Evolutionary conservation across 768 basidiomycete genomes (phyloP), one percentile per base, ranked within the genome.

Genomic region (Boletus patriciae): DNA sequence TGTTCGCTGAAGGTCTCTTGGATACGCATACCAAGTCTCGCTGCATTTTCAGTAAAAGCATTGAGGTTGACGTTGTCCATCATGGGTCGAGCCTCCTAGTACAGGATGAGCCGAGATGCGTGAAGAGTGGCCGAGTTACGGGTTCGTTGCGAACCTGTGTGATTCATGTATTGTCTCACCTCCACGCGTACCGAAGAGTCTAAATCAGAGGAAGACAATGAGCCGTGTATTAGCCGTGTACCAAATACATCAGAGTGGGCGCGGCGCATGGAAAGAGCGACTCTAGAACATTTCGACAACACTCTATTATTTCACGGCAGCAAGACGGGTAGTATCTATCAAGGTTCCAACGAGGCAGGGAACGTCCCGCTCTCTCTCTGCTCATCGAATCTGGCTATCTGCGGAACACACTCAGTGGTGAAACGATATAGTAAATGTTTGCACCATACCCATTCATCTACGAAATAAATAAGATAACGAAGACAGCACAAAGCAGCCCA

Each of bases 351-450:
- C 13, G 92, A 92, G 12, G 92, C 90, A 34, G 94, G 92, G 85
- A 97, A 97, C 21, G 89, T 90, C 56, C 92, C 93, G 62, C 74
- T 86, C 72, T 98, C 94, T 72, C 95, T 85, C 76, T 98, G 94
- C 54, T 96, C 95, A 70, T 99, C 95, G 79, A 88, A 98, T 77
- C 87, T 92, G 66, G 78, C 70, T 71, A 88, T 86, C 96, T 94
- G 69, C 16, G 43, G 53, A 49, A 45, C 36, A 33, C 15, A 44
- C 27, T 59, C 47, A 60, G 25, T 1, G 2, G 27, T 29, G 21
- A 18, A 29, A 42, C 21, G 46, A 2, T 19, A 46, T n/a, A 21
- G 8, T 15, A 36, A 41, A 34, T 6, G 13, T 23, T 31, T 45
- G 41, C 33, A 45, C 59, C 77, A 69, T 72, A 95, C 94, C 94